phyloP scores from a whole-genome alignment of 306 rosid genomes.

The Canavalia gladiata region DNA sequence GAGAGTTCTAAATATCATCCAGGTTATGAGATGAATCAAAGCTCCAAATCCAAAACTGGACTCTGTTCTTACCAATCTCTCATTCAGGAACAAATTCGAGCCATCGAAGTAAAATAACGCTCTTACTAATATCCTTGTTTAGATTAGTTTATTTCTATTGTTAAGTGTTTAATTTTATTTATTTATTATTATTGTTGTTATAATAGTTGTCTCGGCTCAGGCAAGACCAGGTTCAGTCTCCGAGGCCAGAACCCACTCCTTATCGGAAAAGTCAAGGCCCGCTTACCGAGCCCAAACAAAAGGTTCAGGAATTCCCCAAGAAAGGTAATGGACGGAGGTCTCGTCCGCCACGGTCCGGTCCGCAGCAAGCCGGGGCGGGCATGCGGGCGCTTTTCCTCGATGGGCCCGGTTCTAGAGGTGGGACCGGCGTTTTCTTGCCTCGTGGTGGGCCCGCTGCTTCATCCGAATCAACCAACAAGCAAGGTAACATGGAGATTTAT shows the following conservation, averaged over 20 bases:
- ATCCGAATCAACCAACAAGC: constrained; percentile 45
- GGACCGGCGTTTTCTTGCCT: constrained; percentile 91
- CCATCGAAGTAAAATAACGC: constrained; percentile 55
- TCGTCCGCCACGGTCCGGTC: constrained; percentile 26
- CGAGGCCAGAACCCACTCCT: constrained; percentile 34
- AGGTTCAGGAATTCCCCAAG: background rate
- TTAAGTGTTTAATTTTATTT: background rate
- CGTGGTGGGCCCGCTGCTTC: constrained; percentile 50
- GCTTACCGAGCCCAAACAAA: constrained; percentile 1
- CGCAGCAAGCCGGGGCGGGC: constrained; percentile 49
- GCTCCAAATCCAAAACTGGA: background rate
- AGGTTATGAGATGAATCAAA: constrained; percentile 28
- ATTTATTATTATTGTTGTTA: background rate
- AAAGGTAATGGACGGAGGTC: constrained; percentile 42
- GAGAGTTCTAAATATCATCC: constrained; percentile 8
- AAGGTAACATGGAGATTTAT: constrained; percentile 37
- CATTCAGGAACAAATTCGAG: constrained; percentile 60
- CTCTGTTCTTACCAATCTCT: constrained; percentile 40
- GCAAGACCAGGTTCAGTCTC: constrained; percentile 47
- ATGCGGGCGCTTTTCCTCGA: constrained; percentile 57
- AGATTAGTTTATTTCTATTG: too few relatives aligned
- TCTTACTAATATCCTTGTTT: too few relatives aligned
- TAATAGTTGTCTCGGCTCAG: constrained; percentile 43
- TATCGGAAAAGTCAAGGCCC: constrained; percentile 22
- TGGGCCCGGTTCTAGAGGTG: constrained; percentile 55